Evolutionary conservation across 495 filamentous ascomycete genomes (phyloP).

Genomic region (Penicillium desertorum): DNA sequence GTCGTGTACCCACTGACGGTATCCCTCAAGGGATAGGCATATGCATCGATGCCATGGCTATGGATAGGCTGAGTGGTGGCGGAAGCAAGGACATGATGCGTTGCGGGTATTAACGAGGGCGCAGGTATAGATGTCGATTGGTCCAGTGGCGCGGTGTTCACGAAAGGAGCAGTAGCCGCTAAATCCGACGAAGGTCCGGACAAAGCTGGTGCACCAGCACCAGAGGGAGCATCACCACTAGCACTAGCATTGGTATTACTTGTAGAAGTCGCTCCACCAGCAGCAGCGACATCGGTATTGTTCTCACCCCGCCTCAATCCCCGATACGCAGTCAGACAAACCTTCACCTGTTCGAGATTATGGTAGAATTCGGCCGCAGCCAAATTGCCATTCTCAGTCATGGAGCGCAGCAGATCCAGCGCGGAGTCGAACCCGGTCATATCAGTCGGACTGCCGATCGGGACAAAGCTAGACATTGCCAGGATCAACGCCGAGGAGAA

Average conservation of each 20-base stretch:
- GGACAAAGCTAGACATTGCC: slow-evolving; percentile 45
- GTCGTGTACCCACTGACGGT: slow-evolving; percentile 38
- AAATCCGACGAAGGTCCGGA: neutral
- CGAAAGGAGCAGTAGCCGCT: neutral
- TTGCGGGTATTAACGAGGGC: slow-evolving; percentile 5
- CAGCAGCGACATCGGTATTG: neutral
- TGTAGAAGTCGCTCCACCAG: neutral
- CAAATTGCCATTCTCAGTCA: slow-evolving; percentile 46
- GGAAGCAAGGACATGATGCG: slow-evolving; percentile 9
- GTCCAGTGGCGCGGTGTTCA: slow-evolving; percentile 3
- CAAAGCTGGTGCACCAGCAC: neutral
- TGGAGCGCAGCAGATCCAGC: slow-evolving; percentile 39
- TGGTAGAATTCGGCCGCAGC: slow-evolving; percentile 43
- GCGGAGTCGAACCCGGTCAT: slow-evolving; percentile 41
- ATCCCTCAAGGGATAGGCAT: slow-evolving; percentile 19
- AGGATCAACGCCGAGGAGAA: slow-evolving; percentile 45
- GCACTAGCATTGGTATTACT: neutral
- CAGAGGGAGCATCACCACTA: neutral
- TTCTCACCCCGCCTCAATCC: neutral
- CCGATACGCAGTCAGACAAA: slow-evolving; percentile 34
- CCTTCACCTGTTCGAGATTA: slow-evolving; percentile 39
- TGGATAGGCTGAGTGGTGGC: neutral
- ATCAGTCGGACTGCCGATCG: slow-evolving; percentile 39
- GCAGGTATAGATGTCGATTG: neutral
- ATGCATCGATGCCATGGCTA: slow-evolving; percentile 6